Base-by-base conservation (phyloP, 148 eudicot species). In the Rhododendron ferrugineum region DNA sequence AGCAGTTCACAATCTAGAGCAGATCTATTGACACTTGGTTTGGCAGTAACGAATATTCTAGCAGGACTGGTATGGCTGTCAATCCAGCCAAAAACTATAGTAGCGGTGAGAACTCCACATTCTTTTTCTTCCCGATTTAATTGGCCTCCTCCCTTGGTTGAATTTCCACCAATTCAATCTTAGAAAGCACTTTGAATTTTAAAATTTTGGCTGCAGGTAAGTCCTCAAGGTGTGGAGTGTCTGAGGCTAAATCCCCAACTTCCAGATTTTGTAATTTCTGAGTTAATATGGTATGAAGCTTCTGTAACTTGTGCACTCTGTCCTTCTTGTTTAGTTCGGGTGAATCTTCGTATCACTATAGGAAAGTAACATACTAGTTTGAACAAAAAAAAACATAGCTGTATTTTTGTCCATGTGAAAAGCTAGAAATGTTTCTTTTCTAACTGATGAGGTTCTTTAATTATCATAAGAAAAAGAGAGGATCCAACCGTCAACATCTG, bases 1-100 rank as follows among this genome's bases (percentile, higher is more conserved):
- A 82, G 89, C 91, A 97, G 98, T 86, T 94, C 98, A 76, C 98
- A 97, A 85, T 97, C 98, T 40, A 93, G 99, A 91, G 99, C 99
- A 14, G 99, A 97, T 91, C 92, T 97, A 40, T 85, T 97, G 86
- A 91, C 99, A 82, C 98, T 97, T 88, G 99, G 94, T 84, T 93
- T 95, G 90, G 95, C 99, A 70, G 95, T 97, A 46, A 93, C 98
- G 66, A 93, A 93, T 89, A 91, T 97, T 87, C 89, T 97, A 74
- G 85, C 93, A 80, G 98, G 99, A 89, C 95, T 96, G 37, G 94
- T 96, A 23, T 95, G 98, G 99, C 89, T 96, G 70, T 96, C 99
- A 3, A 94, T 96, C 68, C 87, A 95, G 42, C 99, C 99, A 23
- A 95, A 95, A 87, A 78, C 96, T 68, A 92, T 96, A 85, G 91